A percentile compares a stretch with the other conserved stretches of the same genome.
These are phyloP conservation scores for Tranzscheliella williamsii DNA, from an alignment of 1,284 basidiomycete genomes.

Conservation along the genomic window DNA sequence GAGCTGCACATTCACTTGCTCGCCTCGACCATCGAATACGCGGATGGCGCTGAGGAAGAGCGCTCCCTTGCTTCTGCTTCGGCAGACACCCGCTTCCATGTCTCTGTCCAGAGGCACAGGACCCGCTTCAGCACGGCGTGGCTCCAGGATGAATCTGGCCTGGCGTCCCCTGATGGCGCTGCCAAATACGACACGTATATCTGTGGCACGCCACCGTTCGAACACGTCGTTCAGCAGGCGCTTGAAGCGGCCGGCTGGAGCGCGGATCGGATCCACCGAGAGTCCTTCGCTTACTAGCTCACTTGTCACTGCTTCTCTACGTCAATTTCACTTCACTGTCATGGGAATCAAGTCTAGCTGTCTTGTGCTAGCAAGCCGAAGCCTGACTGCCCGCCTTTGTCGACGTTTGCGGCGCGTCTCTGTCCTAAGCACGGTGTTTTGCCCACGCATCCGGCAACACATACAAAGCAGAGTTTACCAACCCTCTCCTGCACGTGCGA, in stretches of 20 bases:
- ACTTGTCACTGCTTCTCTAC: neutral
- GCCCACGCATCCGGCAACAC: too few species aligned
- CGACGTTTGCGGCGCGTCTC: too few species aligned
- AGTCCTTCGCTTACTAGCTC: conserved; percentile 21
- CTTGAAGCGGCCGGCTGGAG: conserved; percentile 7
- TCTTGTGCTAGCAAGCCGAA: too few species aligned
- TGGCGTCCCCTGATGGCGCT: neutral
- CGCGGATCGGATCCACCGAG: conserved; percentile 9
- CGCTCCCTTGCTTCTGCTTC: neutral
- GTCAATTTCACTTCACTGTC: too few species aligned
- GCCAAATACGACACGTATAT: conserved; percentile 13
- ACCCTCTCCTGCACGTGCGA: too few species aligned
- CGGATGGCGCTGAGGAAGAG: neutral
- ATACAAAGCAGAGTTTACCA: too few species aligned
- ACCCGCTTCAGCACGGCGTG: conserved; percentile 8
- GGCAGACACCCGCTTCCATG: neutral
- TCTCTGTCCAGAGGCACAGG: conserved; percentile 2
- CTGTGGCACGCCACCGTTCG: conserved; percentile 16
- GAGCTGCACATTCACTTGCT: conserved; percentile 11
- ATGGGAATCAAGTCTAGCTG: too few species aligned
- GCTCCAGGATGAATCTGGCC: neutral
- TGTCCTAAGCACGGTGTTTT: too few species aligned
- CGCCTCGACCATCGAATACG: conserved; percentile 9
- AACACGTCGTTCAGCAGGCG: conserved; percentile 7
- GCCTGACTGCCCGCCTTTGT: too few species aligned